Percentiles rank a stretch among this genome's conserved stretches.
phyloP scores from a whole-genome alignment of 108 stramenopile species.

The Discostella pseudostelligera region DNA sequence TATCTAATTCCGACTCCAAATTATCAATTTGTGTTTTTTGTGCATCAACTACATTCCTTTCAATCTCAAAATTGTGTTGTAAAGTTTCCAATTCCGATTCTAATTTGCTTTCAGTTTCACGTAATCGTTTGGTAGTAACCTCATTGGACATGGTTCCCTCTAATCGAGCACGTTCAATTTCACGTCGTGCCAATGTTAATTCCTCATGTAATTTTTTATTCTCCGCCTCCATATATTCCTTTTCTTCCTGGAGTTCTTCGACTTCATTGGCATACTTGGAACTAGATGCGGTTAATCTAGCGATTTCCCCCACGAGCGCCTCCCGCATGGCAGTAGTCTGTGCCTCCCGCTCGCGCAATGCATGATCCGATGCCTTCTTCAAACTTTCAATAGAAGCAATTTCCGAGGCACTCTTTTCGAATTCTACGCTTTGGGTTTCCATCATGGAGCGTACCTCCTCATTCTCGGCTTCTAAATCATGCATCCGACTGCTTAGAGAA shows the following conservation, averaged over 20 bases:
- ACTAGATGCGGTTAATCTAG: constrained; percentile 26
- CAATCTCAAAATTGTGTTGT: constrained; percentile 30
- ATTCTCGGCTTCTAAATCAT: constrained; percentile 37
- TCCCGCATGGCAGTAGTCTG: constrained; percentile 26
- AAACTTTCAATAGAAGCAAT: constrained; percentile 35
- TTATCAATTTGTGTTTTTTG: constrained; percentile 33
- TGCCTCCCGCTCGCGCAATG: constrained; percentile 12
- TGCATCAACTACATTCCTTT: constrained; percentile 32
- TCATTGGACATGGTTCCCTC: constrained; percentile 21
- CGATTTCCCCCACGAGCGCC: constrained; percentile 33
- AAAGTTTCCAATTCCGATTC: constrained; percentile 21
- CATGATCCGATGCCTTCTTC: constrained; percentile 24
- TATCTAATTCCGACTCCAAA: constrained; percentile 26
- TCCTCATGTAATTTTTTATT: constrained; percentile 24
- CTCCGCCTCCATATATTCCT: constrained; percentile 28
- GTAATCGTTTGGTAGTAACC: background rate
- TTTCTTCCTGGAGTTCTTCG: constrained; percentile 35
- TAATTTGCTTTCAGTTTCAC: constrained; percentile 1
- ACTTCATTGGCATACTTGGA: constrained; percentile 32
- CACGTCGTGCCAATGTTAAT: constrained; percentile 28
- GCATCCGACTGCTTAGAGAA: constrained; percentile 24
- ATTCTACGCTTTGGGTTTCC: constrained; percentile 39
- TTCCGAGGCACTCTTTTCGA: constrained; percentile 43
- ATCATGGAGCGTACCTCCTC: constrained; percentile 44
- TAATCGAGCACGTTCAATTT: constrained; percentile 24